Conservation (phyloP, 129 eudicot genomes). For the Artemisia tridentata region DNA sequence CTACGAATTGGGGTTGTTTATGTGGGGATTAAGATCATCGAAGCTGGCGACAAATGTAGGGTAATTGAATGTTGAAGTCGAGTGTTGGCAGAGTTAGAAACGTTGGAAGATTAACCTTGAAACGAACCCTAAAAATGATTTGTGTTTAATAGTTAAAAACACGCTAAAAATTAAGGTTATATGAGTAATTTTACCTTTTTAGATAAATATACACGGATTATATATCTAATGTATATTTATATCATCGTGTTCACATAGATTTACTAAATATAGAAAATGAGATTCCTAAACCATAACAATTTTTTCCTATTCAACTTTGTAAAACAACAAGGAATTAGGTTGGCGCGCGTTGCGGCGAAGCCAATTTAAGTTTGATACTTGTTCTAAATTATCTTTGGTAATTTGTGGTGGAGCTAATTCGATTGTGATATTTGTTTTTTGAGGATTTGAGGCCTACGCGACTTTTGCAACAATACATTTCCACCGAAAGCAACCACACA, state of each 20-base stretch:
- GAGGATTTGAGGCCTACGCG: too few species aligned
- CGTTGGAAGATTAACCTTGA: background rate
- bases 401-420: too few species aligned
- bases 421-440: too few species aligned
- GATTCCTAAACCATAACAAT: too few species aligned
- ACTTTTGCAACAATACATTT: too few species aligned
- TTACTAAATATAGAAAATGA: background rate
- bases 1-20: background rate
- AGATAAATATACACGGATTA: background rate
- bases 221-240: background rate
- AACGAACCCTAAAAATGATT: background rate
- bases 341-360: too few species aligned
- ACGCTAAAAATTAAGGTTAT: background rate
- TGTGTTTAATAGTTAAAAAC: background rate
- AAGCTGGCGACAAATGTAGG: background rate
- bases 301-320: too few species aligned
- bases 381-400: too few species aligned
- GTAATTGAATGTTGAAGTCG: background rate
- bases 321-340: too few species aligned
- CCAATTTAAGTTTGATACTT: too few species aligned
- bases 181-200: background rate
- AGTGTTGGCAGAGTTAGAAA: too few species aligned
- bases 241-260: background rate
- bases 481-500: too few species aligned
- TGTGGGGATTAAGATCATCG: background rate